These are phyloP conservation scores for Scheffersomyces insectosa DNA, from an alignment of 1,139 yeast genomes.

Conservation along the genomic window DNA sequence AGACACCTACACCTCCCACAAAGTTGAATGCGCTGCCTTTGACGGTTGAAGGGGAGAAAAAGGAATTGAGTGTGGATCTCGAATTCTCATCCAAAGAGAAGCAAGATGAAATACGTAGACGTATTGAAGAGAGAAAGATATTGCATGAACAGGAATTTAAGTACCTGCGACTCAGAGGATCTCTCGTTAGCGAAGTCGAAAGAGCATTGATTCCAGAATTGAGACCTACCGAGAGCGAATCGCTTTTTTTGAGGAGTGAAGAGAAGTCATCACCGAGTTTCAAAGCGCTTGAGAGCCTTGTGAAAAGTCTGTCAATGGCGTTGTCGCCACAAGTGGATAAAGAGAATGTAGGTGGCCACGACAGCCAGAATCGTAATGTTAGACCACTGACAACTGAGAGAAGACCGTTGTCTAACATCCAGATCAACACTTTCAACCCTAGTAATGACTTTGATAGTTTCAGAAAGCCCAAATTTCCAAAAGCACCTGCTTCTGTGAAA, in stretches of 20 bases:
- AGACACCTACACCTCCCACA: constrained; percentile 2
- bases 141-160: constrained; percentile 17
- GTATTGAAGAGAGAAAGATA: constrained; percentile 23
- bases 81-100: constrained; percentile 19
- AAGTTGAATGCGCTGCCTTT: constrained; percentile 2
- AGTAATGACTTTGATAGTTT: constrained; percentile 15
- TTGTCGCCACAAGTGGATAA: neutral
- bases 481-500: constrained; percentile 1
- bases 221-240: neutral
- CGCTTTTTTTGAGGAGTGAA: neutral
- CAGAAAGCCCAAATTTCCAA: constrained; percentile 28
- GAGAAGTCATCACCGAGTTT: neutral
- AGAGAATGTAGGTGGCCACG: neutral
- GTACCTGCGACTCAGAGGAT: constrained; percentile 5
- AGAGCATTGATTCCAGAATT: neutral
- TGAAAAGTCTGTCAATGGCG: neutral
- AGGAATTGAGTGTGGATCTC: neutral
- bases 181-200: neutral
- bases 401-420: constrained; percentile 16
- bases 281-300: neutral
- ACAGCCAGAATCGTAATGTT: too few relatives aligned
- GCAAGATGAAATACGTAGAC: constrained; percentile 25
- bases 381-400: constrained; percentile 5
- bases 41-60: constrained; percentile 6
- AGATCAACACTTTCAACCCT: constrained; percentile 15